phyloP scores from a whole-genome alignment of 768 basidiomycete genomes.

The Agaricus blazei region DNA sequence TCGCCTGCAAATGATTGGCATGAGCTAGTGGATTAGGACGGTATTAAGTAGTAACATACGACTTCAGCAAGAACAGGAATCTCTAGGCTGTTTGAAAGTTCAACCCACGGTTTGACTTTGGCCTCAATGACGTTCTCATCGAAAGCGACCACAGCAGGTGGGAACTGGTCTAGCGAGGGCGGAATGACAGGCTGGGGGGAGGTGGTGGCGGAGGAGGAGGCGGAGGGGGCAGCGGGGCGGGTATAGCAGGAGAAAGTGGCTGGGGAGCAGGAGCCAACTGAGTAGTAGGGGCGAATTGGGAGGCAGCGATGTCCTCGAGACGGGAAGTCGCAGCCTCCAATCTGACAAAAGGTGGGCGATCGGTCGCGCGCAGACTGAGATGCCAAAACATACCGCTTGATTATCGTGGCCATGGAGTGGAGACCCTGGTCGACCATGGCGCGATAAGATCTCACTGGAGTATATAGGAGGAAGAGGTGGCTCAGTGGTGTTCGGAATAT shows the following conservation, averaged over 20 bases:
- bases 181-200: constrained; percentile 30
- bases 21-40: neutral
- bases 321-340: constrained; percentile 92
- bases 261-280: constrained; percentile 7
- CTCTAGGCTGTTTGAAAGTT: constrained; percentile 67
- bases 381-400: constrained; percentile 59
- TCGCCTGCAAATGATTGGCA: constrained; percentile 41
- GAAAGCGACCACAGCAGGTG: constrained; percentile 66
- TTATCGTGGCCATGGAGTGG: constrained; percentile 75
- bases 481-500: constrained; percentile 8
- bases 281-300: constrained; percentile 22
- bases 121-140: constrained; percentile 69
- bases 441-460: constrained; percentile 5
- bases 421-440: constrained; percentile 40
- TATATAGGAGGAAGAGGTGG: neutral
- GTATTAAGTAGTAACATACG: constrained; percentile 39
- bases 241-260: constrained; percentile 1
- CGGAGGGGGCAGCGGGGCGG: constrained; percentile 8
- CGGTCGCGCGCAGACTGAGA: constrained; percentile 6
- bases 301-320: constrained; percentile 81
- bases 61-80: constrained; percentile 69
- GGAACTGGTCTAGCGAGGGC: constrained; percentile 31
- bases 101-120: constrained; percentile 68
- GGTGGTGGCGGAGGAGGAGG: constrained; percentile 26
- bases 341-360: constrained; percentile 37